Evolutionary conservation across 176 grass and related monocot species (phyloP).

Genomic region (maize (Zea mays)): Zm-B73-REFERENCE-NAM-5.0 NC_050101.1:159034001-159034500

Average conservation of each 20-base stretch:
- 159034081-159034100: conserved; percentile 16
- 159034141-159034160: conserved; percentile 45
- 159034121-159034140: conserved; percentile 61
- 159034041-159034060: conserved; percentile 18
- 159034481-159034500: conserved; percentile 57
- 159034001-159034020: neutral
- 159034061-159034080: conserved; percentile 13
- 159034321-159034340: conserved; percentile 43
- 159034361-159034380: conserved; percentile 6
- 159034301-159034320: conserved; percentile 32
- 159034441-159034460: conserved; percentile 39
- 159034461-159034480: conserved; percentile 30
- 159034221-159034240: neutral
- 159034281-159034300: conserved; percentile 39
- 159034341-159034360: neutral
- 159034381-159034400: conserved; percentile 3
- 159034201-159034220: neutral
- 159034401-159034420: neutral
- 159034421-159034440: neutral
- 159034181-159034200: neutral
- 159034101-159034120: conserved; percentile 29
- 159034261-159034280: conserved; percentile 39
- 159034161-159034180: conserved; percentile 25
- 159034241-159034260: conserved; percentile 46
- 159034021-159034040: neutral